Evolutionary conservation across 2,329 filamentous ascomycete species (phyloP), one percentile per base, ranked within the genome.

Genomic region (Mycogone perniciosa): DNA sequence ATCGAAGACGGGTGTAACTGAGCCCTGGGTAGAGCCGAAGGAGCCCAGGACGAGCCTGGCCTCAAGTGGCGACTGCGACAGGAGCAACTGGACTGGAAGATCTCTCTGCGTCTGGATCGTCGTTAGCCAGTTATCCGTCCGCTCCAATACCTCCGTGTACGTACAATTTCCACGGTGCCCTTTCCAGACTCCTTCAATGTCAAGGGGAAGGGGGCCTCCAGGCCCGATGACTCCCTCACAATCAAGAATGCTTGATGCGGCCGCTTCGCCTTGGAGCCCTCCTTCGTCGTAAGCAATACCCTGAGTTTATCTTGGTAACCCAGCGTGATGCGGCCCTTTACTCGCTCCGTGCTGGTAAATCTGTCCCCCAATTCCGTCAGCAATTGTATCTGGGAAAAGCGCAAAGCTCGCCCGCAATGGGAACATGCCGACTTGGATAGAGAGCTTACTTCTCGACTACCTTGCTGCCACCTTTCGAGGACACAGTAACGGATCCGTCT

Each of bases 191-290:
- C 88, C 74, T 95, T 96, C 44, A 95, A 74, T 8, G 74, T 84
- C 60, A 99, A 77, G 1, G 90, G 83, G 62, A 92, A 96, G 1
- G 91, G 90, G 27, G 90, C 85, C 69, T 97, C 91, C 43, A 99
- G 76, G 34, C 88, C 89, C 8, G 84, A 85, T 9, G 76, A 73
- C 60, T 97, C 90, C 60, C 81, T 84, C 52, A 99, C 71, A 11
- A 93, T 77, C 48, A 99, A 77, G 74, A 96, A 96, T 5, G 90
- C 90, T 71, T 99, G 93, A 71, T 99, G 93, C 60, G 93, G 89
- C 58, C 88, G 83, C 76, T 90, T 92, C 43, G 81, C 79, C 60
- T 83, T 85, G 70, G 84, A 83, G 64, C 81, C 84, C 63, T 96
- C 89, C 66, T 86, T 86, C 7, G 89, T 80, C 33, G 89, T 95